These are phyloP conservation scores for Bryopsis sp. DNA, from an alignment of 139 green algal species.

Conservation along the genomic window DNA sequence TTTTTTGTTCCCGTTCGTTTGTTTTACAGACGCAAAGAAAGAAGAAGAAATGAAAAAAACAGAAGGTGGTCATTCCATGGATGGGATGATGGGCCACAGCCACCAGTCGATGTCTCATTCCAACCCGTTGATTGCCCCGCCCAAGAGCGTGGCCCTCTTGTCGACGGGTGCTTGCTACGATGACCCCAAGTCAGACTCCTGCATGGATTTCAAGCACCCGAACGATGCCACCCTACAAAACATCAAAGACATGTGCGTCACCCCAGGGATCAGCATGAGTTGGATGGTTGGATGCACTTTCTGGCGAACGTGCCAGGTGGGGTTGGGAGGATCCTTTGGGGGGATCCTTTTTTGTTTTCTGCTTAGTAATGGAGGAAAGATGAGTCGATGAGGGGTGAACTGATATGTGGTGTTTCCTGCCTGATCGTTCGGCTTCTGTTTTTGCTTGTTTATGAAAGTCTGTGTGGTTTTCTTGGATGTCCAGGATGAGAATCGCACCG, in stretches of 20 bases:
- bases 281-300: slow-evolving; percentile 9
- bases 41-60: too few relatives aligned
- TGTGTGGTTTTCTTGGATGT: too few relatives aligned
- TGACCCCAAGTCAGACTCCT: background rate
- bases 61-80: too few relatives aligned
- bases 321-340: background rate
- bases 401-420: too few relatives aligned
- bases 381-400: too few relatives aligned
- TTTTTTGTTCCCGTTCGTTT: too few relatives aligned
- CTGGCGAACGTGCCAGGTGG: background rate
- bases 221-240: background rate
- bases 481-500: background rate
- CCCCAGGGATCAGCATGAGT: background rate
- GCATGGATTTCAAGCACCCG: background rate
- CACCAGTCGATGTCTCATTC: background rate
- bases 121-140: background rate
- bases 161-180: background rate
- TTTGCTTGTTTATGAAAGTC: too few relatives aligned
- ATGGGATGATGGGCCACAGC: too few relatives aligned
- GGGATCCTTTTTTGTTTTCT: too few relatives aligned
- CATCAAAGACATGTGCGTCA: background rate
- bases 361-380: too few relatives aligned
- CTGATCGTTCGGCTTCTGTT: too few relatives aligned
- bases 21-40: too few relatives aligned
- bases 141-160: background rate